Base-by-base conservation (phyloP, 2,329 filamentous ascomycete genomes). In the Penicillium sp. region DNA sequence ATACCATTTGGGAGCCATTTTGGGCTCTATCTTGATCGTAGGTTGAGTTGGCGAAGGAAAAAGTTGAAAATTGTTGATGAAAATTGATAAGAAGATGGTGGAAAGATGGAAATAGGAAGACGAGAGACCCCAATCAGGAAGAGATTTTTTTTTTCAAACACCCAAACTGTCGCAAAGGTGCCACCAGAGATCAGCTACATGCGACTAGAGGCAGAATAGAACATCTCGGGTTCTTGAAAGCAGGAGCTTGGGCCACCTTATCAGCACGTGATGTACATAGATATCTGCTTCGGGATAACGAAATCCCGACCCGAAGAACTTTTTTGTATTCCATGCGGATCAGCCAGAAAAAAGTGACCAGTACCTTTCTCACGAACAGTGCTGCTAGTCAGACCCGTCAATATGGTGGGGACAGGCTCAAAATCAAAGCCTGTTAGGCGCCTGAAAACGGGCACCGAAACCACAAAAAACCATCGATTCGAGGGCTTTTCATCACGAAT, bases 401-500 rank as follows among this genome's bases (percentile, higher is more conserved):
- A 65, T 60, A 79, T 79, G 77, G 75, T 76, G 60, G 70, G 74
- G 40, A 86, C 87, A 57, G 86, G 87, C 64, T 84, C 85, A 70
- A 88, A 90, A 70, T 78, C 82, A 68, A 89, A 89, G 81, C 82
- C 84, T 74, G 83, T 82, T 65, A 90, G 88, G 77, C 82, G 79
- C 50, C 69, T 82, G 62, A 91, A 89, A 72, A 82, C 83, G 60
- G 82, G 83, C 63, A 95, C 91, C 27, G 80, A 82, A 50, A 90
- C 92, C 65, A 87, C 88, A 60, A 92, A 91, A 71, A 89, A 91
- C 51, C 91, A 97, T 77, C 84, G 90, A 72, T 97, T 91, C 85
- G 89, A 97, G 77, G 88, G 90, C 61, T 97, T 97, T 77, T 90
- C 88, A 58, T 85, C 88, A 71, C 94, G 95, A 75, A 90, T 97